Conservation (phyloP, 257 asterid genomes). For the Lycium barbarum region DNA sequence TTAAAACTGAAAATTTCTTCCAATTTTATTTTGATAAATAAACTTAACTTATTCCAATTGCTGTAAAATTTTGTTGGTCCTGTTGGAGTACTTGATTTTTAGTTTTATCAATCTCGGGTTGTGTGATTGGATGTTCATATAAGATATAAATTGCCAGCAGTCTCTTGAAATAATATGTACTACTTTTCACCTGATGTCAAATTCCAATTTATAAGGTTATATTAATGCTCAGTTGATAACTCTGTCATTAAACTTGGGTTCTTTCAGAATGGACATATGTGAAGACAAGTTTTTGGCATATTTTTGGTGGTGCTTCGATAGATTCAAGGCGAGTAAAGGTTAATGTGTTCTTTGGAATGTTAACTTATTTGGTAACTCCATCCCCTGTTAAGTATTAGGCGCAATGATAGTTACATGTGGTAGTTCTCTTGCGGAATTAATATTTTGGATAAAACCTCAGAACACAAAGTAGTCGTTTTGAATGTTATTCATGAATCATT, state of each 20-base stretch:
- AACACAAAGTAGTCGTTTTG: not conserved
- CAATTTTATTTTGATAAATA: not conserved
- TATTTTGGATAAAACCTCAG: not conserved
- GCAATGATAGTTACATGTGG: not conserved
- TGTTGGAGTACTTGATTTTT: conserved; percentile 13
- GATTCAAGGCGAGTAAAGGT: conserved; percentile 68
- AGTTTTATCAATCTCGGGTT: not conserved
- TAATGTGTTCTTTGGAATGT: conserved; percentile 3
- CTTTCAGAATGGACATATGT: conserved; percentile 67
- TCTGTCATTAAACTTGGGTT: conserved; percentile 30
- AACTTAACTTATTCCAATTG: not conserved
- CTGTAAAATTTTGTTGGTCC: not conserved
- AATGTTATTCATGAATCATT: not conserved
- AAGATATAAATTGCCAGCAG: not conserved
- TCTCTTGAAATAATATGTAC: conserved; percentile 3
- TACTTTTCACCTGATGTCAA: conserved; percentile 12
- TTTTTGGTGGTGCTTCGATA: conserved; percentile 96
- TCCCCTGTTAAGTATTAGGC: not conserved
- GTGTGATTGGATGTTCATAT: not conserved
- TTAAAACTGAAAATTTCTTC: not conserved
- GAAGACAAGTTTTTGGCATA: conserved; percentile 89
- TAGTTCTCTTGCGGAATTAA: conserved; percentile 7
- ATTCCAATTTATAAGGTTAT: not conserved
- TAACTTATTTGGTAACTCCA: not conserved
- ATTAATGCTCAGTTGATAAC: conserved; percentile 1